Evolutionary conservation across 768 basidiomycete species (phyloP).

Genomic region (Pisolithus sp.): DNA sequence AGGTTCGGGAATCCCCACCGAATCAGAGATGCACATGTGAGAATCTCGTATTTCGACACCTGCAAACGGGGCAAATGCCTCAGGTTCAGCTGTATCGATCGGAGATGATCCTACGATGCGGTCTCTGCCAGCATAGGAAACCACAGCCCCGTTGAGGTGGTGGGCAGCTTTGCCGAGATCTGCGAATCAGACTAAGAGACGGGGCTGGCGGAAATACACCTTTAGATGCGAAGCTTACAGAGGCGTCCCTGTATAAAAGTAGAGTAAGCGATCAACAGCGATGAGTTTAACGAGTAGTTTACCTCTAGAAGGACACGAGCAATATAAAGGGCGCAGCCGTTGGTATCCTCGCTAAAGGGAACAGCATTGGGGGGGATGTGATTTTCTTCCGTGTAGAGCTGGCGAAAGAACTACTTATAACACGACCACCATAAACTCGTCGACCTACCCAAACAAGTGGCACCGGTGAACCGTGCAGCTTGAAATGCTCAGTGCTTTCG

Average conservation of each 20-base stretch:
- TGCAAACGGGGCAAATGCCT: constrained; percentile 6
- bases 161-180: constrained; percentile 31
- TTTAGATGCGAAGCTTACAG: constrained; percentile 14
- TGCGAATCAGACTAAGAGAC: constrained; percentile 3
- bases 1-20: constrained; percentile 23
- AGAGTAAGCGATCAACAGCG: background rate
- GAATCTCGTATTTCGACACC: constrained; percentile 29
- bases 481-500: constrained; percentile 25
- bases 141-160: constrained; percentile 26
- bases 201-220: no score
- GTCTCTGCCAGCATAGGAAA: constrained; percentile 30
- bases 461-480: constrained; percentile 20
- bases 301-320: constrained; percentile 26
- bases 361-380: constrained; percentile 30
- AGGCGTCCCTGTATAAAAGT: constrained; percentile 15
- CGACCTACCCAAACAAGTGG: constrained; percentile 28
- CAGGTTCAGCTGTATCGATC: background rate
- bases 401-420: background rate
- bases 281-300: background rate
- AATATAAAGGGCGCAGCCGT: constrained; percentile 21
- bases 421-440: background rate
- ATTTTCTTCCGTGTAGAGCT: constrained; percentile 26
- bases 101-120: constrained; percentile 17
- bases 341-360: constrained; percentile 27
- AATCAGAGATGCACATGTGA: constrained; percentile 30